A percentile compares a stretch with the other conserved stretches of the same genome.
phyloP scores from a whole-genome alignment of 768 basidiomycete species.

The Russula abietina region DNA sequence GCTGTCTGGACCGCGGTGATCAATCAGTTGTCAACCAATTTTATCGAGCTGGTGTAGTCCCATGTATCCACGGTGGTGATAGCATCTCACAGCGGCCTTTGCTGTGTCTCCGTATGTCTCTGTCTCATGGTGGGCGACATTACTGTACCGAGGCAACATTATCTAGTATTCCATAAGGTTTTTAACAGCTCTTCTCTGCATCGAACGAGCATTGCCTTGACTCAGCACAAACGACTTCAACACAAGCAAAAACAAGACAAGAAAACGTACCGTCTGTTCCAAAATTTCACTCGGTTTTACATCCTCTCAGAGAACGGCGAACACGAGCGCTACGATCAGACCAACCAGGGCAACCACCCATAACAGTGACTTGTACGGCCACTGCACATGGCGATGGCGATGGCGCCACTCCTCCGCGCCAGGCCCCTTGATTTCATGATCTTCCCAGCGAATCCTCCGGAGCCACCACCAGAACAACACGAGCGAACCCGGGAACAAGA shows the following conservation, averaged over 20 bases:
- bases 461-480: slow-evolving; percentile 20
- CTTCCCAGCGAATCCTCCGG: slow-evolving; percentile 12
- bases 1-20: no score
- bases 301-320: neutral
- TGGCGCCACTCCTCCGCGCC: slow-evolving; percentile 7
- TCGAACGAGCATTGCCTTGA: no score
- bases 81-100: no score
- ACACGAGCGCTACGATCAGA: neutral
- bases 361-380: neutral
- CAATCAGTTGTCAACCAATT: no score
- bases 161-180: neutral
- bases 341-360: neutral
- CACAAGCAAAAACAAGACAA: neutral
- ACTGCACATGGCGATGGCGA: neutral
- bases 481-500: slow-evolving; percentile 20
- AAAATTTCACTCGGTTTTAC: neutral
- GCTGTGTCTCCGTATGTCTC: no score
- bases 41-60: no score
- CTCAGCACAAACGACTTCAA: neutral
- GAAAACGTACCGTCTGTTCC: neutral
- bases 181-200: neutral
- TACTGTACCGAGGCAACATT: no score
- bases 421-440: slow-evolving; percentile 7
- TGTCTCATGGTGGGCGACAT: no score
- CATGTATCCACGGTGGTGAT: no score